Evolutionary conservation across 768 basidiomycete genomes (phyloP).

Genomic region (Fomitopsis pulvina): DNA sequence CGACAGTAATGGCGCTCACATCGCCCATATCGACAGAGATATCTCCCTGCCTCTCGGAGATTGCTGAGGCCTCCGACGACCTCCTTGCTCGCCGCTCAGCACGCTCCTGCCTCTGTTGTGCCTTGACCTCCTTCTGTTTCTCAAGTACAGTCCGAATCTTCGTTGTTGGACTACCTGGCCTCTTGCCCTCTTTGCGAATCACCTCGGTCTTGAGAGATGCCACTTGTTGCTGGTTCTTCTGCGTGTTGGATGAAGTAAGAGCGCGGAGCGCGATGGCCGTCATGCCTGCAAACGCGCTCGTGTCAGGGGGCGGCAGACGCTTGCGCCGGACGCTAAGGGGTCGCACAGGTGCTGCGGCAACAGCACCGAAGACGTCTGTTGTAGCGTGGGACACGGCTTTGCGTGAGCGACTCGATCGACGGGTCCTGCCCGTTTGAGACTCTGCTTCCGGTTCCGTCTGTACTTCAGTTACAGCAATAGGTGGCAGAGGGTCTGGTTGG

Average conservation of each 20-base stretch:
- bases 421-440: conserved; percentile 10
- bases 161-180: conserved; percentile 76
- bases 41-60: conserved; percentile 21
- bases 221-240: conserved; percentile 62
- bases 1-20: conserved; percentile 11
- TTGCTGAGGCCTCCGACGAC: conserved; percentile 23
- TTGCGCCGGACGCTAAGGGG: conserved; percentile 38
- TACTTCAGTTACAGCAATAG: neutral
- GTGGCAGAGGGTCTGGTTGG: too few species aligned
- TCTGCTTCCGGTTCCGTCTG: neutral
- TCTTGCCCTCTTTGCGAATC: conserved; percentile 56
- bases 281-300: conserved; percentile 55
- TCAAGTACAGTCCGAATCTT: conserved; percentile 65
- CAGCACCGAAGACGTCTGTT: conserved; percentile 32
- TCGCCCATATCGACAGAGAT: conserved; percentile 2
- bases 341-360: conserved; percentile 19
- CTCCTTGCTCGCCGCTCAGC: conserved; percentile 54
- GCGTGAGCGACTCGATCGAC: conserved; percentile 48
- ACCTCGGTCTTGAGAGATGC: conserved; percentile 64
- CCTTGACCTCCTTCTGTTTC: conserved; percentile 59
- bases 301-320: conserved; percentile 26
- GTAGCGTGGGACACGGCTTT: conserved; percentile 31
- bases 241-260: conserved; percentile 67
- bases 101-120: conserved; percentile 45
- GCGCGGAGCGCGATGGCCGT: conserved; percentile 61